Conservation (phyloP, 1,284 basidiomycete species). For the Cronartium quercuum region DNA sequence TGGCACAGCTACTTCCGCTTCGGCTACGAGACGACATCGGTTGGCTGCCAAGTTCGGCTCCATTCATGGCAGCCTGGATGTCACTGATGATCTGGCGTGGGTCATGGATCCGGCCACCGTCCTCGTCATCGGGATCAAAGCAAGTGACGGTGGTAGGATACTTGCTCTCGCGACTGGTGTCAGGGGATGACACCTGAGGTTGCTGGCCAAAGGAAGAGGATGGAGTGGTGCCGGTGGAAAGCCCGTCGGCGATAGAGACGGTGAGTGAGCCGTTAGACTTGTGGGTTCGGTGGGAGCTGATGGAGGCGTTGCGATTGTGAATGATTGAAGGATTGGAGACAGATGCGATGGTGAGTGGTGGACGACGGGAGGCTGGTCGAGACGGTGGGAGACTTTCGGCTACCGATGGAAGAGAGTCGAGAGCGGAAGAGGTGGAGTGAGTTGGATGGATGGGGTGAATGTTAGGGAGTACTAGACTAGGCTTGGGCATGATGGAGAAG, state of each 20-base stretch:
- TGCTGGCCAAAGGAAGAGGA: not conserved
- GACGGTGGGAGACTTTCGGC: not conserved
- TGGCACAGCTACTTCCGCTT: not conserved
- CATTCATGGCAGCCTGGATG: slow-evolving; percentile 31
- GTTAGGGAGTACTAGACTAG: too few species aligned
- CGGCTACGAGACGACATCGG: not conserved
- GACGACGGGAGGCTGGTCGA: not conserved
- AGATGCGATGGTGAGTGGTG: not conserved
- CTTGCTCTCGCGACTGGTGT: not conserved
- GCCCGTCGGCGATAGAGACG: not conserved
- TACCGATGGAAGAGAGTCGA: too few species aligned
- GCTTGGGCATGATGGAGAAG: too few species aligned
- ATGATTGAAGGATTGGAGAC: not conserved
- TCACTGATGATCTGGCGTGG: slow-evolving; percentile 20
- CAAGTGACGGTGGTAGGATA: slow-evolving; percentile 20
- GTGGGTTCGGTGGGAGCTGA: not conserved
- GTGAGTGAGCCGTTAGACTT: not conserved
- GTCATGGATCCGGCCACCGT: slow-evolving; percentile 17
- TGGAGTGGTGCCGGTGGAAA: not conserved
- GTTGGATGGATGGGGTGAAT: too few species aligned
- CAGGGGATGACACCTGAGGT: not conserved
- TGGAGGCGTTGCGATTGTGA: not conserved
- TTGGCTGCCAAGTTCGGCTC: not conserved
- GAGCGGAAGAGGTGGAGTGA: too few species aligned
- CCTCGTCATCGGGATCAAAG: slow-evolving; percentile 15